These are phyloP conservation scores for Oenanthe javanica DNA, from an alignment of 140 eudicot species.

Conservation along the genomic window DNA sequence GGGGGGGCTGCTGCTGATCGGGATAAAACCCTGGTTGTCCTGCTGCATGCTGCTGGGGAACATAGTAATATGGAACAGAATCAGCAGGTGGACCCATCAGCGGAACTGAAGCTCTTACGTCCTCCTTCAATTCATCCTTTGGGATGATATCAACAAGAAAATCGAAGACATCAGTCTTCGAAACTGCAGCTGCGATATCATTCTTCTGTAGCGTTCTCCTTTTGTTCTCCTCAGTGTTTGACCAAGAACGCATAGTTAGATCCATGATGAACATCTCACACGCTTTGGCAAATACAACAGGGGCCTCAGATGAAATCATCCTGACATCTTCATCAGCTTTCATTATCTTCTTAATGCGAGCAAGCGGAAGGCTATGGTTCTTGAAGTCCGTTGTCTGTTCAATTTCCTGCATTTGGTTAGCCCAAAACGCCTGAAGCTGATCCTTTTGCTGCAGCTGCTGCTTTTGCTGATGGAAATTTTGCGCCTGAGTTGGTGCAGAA, in stretches of 20 bases:
- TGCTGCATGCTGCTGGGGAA: slow-evolving; percentile 16
- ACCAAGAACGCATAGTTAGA: slow-evolving; percentile 35
- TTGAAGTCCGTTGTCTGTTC: slow-evolving; percentile 34
- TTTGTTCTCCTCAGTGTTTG: slow-evolving; percentile 39
- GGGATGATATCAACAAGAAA: slow-evolving; percentile 41
- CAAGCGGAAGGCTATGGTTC: slow-evolving; percentile 36
- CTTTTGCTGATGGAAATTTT: background rate
- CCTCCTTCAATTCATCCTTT: slow-evolving; percentile 37
- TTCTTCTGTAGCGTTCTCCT: slow-evolving; percentile 45
- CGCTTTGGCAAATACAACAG: slow-evolving; percentile 32
- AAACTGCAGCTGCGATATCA: slow-evolving; percentile 46
- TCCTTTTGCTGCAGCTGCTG: slow-evolving; percentile 24
- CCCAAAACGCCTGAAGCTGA: slow-evolving; percentile 37
- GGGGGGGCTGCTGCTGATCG: slow-evolving; percentile 21
- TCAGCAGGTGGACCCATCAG: slow-evolving; percentile 26
- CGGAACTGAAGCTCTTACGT: slow-evolving; percentile 23
- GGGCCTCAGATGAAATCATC: slow-evolving; percentile 43
- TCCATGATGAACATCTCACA: slow-evolving; percentile 40
- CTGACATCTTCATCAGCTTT: slow-evolving; percentile 40
- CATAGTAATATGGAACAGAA: slow-evolving; percentile 24
- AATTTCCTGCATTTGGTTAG: slow-evolving; percentile 32
- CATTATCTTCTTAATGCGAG: slow-evolving; percentile 37
- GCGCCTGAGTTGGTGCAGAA: slow-evolving; percentile 19
- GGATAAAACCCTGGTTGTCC: slow-evolving; percentile 17
- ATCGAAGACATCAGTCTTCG: slow-evolving; percentile 40